phyloP scores from a whole-genome alignment of 2,329 filamentous ascomycete species.

The Aspergillus piperis region DNA sequence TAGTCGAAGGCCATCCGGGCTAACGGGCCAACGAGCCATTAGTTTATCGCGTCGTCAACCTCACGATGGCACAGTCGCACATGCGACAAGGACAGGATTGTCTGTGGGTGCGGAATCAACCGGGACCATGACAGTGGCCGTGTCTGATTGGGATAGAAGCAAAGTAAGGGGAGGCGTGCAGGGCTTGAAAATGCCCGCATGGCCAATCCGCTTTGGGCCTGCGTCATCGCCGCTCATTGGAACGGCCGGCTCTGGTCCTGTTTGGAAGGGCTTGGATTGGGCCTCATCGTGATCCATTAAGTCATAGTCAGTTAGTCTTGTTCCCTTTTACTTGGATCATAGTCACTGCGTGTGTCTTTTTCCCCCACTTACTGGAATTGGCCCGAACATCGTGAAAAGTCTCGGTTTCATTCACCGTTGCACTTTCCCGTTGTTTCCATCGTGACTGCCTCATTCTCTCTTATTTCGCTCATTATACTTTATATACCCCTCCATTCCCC shows the following conservation, averaged over 20 bases:
- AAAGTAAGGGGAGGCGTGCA: not conserved
- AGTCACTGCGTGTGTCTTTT: not conserved
- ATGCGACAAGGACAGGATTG: not conserved
- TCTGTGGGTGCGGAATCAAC: not conserved
- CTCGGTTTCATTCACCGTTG: not conserved
- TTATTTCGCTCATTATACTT: slow-evolving; percentile 11
- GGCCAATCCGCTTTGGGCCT: not conserved
- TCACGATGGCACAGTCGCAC: not conserved
- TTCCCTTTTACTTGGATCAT: no score
- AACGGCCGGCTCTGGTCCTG: not conserved
- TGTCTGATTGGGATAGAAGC: slow-evolving; percentile 4
- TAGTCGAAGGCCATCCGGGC: not conserved
- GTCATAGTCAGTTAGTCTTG: not conserved
- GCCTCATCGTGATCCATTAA: slow-evolving; percentile 1
- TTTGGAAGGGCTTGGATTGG: not conserved
- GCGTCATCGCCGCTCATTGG: slow-evolving; percentile 3
- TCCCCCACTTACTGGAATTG: not conserved
- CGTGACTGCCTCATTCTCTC: slow-evolving; percentile 1
- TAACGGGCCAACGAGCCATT: not conserved
- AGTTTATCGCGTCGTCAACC: not conserved
- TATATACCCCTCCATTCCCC: slow-evolving; percentile 21
- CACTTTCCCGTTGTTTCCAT: slow-evolving; percentile 7
- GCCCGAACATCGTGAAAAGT: not conserved
- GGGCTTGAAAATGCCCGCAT: not conserved
- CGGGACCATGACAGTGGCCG: not conserved